A percentile compares a stretch with the other conserved stretches of the same genome.
phyloP scores from a whole-genome alignment of 495 filamentous ascomycete genomes.

The Annulohypoxylon maeteangense region DNA sequence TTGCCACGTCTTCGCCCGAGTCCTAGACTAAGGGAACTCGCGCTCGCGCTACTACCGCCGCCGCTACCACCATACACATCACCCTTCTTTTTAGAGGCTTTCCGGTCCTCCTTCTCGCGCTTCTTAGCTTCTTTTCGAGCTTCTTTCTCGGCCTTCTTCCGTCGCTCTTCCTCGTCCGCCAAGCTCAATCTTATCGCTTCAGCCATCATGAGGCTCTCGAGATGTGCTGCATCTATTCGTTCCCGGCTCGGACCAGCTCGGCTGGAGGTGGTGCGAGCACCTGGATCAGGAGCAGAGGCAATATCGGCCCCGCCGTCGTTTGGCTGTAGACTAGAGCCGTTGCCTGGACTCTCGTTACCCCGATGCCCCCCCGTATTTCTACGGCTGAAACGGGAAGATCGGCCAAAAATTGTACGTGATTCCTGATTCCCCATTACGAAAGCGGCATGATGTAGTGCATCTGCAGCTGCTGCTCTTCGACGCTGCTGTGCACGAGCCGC shows the following conservation, averaged over 20 bases:
- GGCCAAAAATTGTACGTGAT: conserved; percentile 54
- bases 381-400: conserved; percentile 58
- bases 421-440: conserved; percentile 82
- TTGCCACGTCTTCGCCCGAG: conserved; percentile 65
- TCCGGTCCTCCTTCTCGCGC: conserved; percentile 83
- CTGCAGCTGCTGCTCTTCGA: conserved; percentile 89
- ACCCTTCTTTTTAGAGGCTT: conserved; percentile 73
- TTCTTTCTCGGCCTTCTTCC: conserved; percentile 83
- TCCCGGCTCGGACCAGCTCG: conserved; percentile 31
- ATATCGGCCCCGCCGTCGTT: conserved; percentile 46
- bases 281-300: conserved; percentile 42
- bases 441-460: conserved; percentile 92
- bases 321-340: conserved; percentile 45
- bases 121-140: conserved; percentile 82
- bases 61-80: conserved; percentile 55
- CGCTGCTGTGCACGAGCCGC: conserved; percentile 85
- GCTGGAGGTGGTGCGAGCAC: conserved; percentile 28
- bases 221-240: conserved; percentile 60
- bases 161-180: conserved; percentile 89
- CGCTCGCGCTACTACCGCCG: conserved; percentile 61
- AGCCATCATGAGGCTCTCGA: conserved; percentile 99
- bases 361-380: conserved; percentile 57
- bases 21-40: conserved; percentile 62
- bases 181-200: conserved; percentile 92
- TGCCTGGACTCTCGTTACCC: conserved; percentile 44